Conservation (phyloP, 345 rosid species). For the Rhodomyrtus tomentosa region DNA sequence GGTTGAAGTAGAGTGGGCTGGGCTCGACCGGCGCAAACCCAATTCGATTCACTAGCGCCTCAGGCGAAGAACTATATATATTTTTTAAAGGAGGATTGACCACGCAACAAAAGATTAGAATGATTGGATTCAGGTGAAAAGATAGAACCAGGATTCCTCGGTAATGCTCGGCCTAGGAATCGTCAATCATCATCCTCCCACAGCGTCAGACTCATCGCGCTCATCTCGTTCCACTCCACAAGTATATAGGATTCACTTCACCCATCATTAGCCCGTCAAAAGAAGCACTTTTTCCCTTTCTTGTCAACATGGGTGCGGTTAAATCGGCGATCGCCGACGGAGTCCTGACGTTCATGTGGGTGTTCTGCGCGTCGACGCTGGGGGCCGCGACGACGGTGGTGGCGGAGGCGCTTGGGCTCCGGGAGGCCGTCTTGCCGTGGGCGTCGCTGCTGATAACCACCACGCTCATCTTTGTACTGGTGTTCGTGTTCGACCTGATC, state of each 20-base stretch:
- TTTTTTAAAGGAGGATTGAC: no score
- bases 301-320: constrained; percentile 42
- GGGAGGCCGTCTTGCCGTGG: constrained; percentile 24
- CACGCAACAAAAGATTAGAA: not conserved
- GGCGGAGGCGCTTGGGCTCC: constrained; percentile 36
- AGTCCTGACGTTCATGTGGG: constrained; percentile 63
- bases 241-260: not conserved
- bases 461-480: constrained; percentile 47
- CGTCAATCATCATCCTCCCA: not conserved
- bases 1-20: not conserved
- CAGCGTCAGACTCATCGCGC: not conserved
- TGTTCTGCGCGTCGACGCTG: constrained; percentile 40
- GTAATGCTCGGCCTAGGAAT: not conserved
- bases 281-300: not conserved
- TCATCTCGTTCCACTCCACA: not conserved
- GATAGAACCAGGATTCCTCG: not conserved
- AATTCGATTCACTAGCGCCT: not conserved
- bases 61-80: no score
- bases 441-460: constrained; percentile 30
- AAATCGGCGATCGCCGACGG: constrained; percentile 58
- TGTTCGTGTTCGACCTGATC: constrained; percentile 43
- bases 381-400: constrained; percentile 48
- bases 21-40: not conserved
- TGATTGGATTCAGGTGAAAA: not conserved
- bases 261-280: not conserved